These are phyloP conservation scores for Eragrostis curvula DNA, from an alignment of 176 grass and related monocot genomes.

Conservation along the genomic window DNA sequence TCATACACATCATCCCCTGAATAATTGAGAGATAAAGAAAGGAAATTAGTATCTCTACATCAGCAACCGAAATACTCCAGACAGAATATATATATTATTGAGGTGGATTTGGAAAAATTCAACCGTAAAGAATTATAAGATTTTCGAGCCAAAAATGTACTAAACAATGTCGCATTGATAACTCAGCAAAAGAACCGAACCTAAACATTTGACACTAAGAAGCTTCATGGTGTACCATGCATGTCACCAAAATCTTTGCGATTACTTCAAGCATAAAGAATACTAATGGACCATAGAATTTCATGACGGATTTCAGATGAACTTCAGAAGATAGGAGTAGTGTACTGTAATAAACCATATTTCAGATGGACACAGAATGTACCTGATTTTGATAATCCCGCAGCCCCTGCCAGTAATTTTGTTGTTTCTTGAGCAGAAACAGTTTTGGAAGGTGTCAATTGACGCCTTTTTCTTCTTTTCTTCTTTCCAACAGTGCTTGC, in stretches of 20 bases:
- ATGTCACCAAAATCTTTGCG: slow-evolving; percentile 12
- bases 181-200: slow-evolving; percentile 17
- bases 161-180: background rate
- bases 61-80: slow-evolving; percentile 1
- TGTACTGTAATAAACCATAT: no score
- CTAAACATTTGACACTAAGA: slow-evolving; percentile 4
- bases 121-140: background rate
- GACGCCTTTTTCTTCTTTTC: slow-evolving; percentile 61
- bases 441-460: slow-evolving; percentile 31
- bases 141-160: background rate
- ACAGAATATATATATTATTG: slow-evolving; percentile 4
- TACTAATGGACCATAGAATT: background rate
- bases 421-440: slow-evolving; percentile 34
- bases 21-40: slow-evolving; percentile 8
- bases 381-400: slow-evolving; percentile 34
- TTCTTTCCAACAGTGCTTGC: slow-evolving; percentile 53
- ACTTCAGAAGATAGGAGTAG: slow-evolving; percentile 12
- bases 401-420: slow-evolving; percentile 30
- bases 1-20: slow-evolving; percentile 40
- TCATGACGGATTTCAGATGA: slow-evolving; percentile 19
- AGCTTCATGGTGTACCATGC: background rate
- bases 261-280: slow-evolving; percentile 37
- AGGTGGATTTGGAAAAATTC: background rate
- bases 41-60: slow-evolving; percentile 19
- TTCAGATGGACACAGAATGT: slow-evolving; percentile 16